phyloP scores from a whole-genome alignment of 495 filamentous ascomycete species.

The Podospora didyma region DNA sequence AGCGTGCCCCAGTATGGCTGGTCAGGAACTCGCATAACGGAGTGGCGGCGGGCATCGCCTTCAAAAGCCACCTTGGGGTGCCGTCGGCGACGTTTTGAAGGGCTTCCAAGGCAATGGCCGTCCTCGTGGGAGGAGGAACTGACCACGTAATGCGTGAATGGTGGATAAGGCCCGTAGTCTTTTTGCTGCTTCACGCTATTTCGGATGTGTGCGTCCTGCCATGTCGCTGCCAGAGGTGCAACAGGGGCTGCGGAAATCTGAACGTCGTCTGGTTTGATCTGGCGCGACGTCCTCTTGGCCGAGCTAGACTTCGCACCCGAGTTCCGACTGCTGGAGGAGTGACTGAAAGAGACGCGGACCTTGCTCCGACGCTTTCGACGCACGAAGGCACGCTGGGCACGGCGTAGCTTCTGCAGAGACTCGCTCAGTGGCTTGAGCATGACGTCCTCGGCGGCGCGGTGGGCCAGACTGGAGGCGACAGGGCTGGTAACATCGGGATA shows the following conservation, averaged over 20 bases:
- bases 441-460: constrained; percentile 34
- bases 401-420: constrained; percentile 24
- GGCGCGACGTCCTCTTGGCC: constrained; percentile 6
- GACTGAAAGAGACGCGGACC: constrained; percentile 24
- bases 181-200: constrained; percentile 4
- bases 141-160: not conserved
- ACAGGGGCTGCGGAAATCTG: not conserved
- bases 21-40: not conserved
- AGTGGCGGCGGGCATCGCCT: not conserved
- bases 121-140: constrained; percentile 4
- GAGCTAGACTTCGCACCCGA: constrained; percentile 1
- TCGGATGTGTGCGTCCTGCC: constrained; percentile 1
- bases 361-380: constrained; percentile 18
- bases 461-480: constrained; percentile 20
- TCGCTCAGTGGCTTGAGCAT: constrained; percentile 31
- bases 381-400: constrained; percentile 20
- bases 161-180: constrained; percentile 7
- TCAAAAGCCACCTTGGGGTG: constrained; percentile 1
- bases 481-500: constrained; percentile 13
- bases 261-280: constrained; percentile 1
- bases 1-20: constrained; percentile 14
- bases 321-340: constrained; percentile 11
- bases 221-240: not conserved
- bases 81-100: constrained; percentile 9
- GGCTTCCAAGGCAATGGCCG: constrained; percentile 15